Conservation (phyloP, 768 basidiomycete genomes). For the Podaxis mareebaensis region DNA sequence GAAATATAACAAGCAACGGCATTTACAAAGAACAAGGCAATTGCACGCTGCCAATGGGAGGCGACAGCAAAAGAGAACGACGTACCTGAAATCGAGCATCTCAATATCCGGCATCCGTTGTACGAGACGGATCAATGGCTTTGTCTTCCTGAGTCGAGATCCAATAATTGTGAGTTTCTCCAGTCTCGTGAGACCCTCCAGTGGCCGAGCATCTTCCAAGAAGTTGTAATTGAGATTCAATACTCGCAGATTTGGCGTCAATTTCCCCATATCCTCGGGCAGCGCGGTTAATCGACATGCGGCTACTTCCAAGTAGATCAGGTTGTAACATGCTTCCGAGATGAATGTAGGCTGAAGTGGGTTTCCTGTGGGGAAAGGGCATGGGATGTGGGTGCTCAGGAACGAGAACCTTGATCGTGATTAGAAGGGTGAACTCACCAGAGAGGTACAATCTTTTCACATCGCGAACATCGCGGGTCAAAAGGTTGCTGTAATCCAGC, state of each 20-base stretch:
- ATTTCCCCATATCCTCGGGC: conserved; percentile 62
- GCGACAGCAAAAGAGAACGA: conserved; percentile 15
- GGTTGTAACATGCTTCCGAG: conserved; percentile 78
- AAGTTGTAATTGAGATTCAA: conserved; percentile 99
- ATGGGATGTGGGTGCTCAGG: conserved; percentile 11
- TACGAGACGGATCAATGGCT: conserved; percentile 70
- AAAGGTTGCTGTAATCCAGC: conserved; percentile 34
- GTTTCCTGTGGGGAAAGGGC: conserved; percentile 56
- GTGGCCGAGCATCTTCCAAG: conserved; percentile 65
- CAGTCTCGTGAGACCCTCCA: conserved; percentile 75
- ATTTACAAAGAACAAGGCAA: conserved; percentile 12
- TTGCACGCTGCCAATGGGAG: conserved; percentile 14
- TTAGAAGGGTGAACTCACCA: conserved; percentile 52
- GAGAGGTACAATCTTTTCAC: conserved; percentile 94
- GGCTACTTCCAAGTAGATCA: conserved; percentile 91
- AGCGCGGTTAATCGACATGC: conserved; percentile 77
- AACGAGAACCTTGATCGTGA: conserved; percentile 14
- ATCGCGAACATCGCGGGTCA: conserved; percentile 80
- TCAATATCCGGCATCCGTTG: conserved; percentile 77
- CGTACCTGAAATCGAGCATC: conserved; percentile 86
- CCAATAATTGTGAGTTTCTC: conserved; percentile 88
- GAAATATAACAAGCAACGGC: conserved; percentile 13
- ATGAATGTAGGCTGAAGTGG: conserved; percentile 62
- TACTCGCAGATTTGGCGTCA: conserved; percentile 84
- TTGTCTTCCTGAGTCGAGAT: conserved; percentile 73